A percentile compares a stretch with the other conserved stretches of the same genome.
Conservation (phyloP, 208 protist genomes). For the Trichomonas vaginalis region DNA sequence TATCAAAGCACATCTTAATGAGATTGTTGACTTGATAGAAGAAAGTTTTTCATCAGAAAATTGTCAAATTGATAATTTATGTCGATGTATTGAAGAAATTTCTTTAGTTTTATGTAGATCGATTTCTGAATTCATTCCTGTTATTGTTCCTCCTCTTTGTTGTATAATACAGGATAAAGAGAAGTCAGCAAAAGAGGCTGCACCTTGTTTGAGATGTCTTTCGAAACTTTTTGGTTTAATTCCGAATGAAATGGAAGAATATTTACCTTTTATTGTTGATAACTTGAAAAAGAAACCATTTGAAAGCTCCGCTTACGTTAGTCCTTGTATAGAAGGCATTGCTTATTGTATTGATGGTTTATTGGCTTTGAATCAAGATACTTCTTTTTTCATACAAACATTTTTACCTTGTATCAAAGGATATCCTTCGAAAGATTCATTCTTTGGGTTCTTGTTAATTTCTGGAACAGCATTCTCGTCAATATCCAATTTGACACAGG, state of each 20-base stretch:
- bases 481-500: neutral
- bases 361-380: neutral
- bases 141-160: neutral
- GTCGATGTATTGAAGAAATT: neutral
- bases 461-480: neutral
- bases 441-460: neutral
- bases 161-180: neutral
- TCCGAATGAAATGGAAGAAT: neutral
- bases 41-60: neutral
- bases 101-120: neutral
- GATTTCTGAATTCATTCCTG: neutral
- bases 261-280: neutral
- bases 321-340: neutral
- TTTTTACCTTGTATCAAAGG: neutral
- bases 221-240: neutral
- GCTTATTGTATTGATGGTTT: neutral
- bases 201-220: neutral
- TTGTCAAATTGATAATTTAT: neutral
- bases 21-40: neutral
- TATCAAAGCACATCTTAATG: neutral
- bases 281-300: neutral
- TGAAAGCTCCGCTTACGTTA: neutral
- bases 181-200: neutral
- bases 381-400: neutral
- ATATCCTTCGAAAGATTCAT: neutral